phyloP scores from a whole-genome alignment of 169 alveolate species.

The Cryptosporidium sp. region DNA sequence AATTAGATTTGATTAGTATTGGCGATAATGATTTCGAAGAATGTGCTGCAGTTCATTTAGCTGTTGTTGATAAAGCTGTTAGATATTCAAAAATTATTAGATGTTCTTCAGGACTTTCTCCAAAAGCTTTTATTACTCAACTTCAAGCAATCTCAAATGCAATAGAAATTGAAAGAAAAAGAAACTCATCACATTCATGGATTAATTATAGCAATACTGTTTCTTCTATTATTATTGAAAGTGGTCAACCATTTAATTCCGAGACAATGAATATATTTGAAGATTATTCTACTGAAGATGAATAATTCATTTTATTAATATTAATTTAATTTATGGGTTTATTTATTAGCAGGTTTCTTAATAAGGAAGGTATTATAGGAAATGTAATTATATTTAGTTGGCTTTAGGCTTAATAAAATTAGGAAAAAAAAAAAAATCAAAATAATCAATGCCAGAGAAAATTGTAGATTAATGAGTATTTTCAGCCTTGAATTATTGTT shows the following conservation, averaged over 20 bases:
- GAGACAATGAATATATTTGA: background rate
- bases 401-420: background rate
- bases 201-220: conserved; percentile 64
- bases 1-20: conserved; percentile 82
- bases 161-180: conserved; percentile 64
- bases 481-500: background rate
- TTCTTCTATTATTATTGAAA: conserved; percentile 49
- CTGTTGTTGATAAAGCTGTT: conserved; percentile 47
- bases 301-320: background rate
- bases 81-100: conserved; percentile 48
- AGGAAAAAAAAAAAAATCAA: background rate
- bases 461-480: background rate
- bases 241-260: background rate
- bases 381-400: background rate
- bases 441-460: background rate
- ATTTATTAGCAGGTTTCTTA: background rate
- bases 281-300: conserved; percentile 67
- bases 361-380: background rate
- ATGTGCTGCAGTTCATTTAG: conserved; percentile 82
- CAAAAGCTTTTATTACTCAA: conserved; percentile 41
- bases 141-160: conserved; percentile 47
- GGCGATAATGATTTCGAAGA: conserved; percentile 89
- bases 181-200: conserved; percentile 64
- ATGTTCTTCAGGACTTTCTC: conserved; percentile 68
- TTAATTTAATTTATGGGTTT: background rate